Evolutionary conservation across 2,329 filamentous ascomycete genomes (phyloP), one percentile per base, ranked within the genome.

Genomic region (Elsinoe fawcettii): DNA sequence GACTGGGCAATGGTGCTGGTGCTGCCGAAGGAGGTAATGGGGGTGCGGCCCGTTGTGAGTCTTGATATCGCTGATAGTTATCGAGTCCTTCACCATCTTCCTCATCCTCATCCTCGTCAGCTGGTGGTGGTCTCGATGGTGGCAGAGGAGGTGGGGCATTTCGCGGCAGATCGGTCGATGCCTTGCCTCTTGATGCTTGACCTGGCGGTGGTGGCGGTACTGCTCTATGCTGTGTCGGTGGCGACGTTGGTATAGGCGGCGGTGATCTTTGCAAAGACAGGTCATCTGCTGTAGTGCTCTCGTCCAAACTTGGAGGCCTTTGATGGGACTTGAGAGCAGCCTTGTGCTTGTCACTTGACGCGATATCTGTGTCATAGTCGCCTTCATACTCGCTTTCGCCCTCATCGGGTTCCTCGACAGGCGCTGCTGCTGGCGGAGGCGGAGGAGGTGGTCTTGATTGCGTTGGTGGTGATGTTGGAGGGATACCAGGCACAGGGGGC

Each of bases 361-460:
- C 91, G 67, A 97, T 97, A 69, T 97, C 93, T 5, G 93, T 97
- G 65, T 97, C 93, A 69, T 97, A 97, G 67, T 97, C 93, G 5
- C 92, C 93, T 68, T 99, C 93, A 67, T 97, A 97, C 67, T 96
- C 92, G 0, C 90, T 95, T 32, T 90, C 80, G 66, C 95, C 90
- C 59, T 87, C 89, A 59, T 87, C 86, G 23, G 83, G 85, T 12
- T 86, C 85, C 39, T 80, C 73, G 2, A 60, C 37, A 55, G 66
- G 70, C 11, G 68, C 68, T 23, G 66, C 64, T 22, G 66, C 67
- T 9, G 75, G 74, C 16, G 76, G 76, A n/a, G 69, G 71, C 6
- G 75, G 77, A n/a, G 76, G 77, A 23, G 75, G 75, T n/a, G 74
- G 70, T 22, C 75, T 70, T 57, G 68, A 59, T 18, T 64, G 66